Conservation (phyloP, 2,329 filamentous ascomycete genomes). For the Xylariales sp. region DNA sequence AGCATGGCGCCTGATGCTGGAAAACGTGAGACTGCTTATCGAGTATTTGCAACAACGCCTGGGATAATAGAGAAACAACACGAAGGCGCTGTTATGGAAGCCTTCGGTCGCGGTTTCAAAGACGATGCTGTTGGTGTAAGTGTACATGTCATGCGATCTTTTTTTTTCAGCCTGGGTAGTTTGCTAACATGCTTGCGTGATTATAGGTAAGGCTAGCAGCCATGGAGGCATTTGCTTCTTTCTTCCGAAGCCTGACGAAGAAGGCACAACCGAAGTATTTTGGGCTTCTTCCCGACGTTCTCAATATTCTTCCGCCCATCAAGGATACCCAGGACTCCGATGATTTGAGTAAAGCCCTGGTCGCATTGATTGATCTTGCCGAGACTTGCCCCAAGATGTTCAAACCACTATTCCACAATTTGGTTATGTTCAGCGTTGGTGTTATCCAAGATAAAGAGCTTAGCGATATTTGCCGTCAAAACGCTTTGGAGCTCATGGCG, state of each 20-base stretch:
- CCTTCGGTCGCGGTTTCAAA: conserved; percentile 89
- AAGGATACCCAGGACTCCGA: conserved; percentile 90
- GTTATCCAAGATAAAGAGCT: conserved; percentile 96
- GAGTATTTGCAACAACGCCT: conserved; percentile 92
- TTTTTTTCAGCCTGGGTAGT: too few species aligned
- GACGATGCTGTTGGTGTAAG: conserved; percentile 76
- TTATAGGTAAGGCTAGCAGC: conserved; percentile 79
- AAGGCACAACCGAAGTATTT: conserved; percentile 88
- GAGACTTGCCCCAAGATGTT: conserved; percentile 98
- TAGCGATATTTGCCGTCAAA: conserved; percentile 84
- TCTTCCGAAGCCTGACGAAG: conserved; percentile 88
- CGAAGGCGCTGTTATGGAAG: conserved; percentile 80
- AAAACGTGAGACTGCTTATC: conserved; percentile 87
- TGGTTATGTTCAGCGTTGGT: conserved; percentile 88
- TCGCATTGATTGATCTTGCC: conserved; percentile 89
- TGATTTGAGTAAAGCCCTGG: conserved; percentile 81
- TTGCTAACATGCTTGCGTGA: conserved; percentile 1
- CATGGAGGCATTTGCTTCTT: conserved; percentile 94
- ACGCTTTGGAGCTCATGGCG: conserved; percentile 93
- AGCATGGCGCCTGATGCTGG: conserved; percentile 81
- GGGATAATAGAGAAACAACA: conserved; percentile 96
- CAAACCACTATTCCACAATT: conserved; percentile 84
- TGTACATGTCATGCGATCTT: conserved; percentile 5
- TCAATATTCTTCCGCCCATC: conserved; percentile 91
- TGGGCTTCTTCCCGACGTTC: conserved; percentile 78